Conservation (phyloP, 768 basidiomycete genomes). For the Termitomyces sp. region DNA sequence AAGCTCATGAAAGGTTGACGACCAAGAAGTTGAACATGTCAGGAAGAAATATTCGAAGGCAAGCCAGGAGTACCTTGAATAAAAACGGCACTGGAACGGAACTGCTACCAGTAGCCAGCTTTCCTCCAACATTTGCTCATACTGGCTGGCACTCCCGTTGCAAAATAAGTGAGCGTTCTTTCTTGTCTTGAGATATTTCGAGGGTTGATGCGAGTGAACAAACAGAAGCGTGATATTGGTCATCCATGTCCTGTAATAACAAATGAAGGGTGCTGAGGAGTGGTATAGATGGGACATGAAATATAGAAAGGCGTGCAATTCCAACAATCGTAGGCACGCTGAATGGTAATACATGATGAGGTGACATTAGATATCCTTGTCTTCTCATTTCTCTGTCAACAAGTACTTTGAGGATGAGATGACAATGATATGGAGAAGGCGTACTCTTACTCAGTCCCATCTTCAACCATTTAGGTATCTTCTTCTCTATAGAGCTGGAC, state of each 20-base stretch:
- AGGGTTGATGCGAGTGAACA: not conserved
- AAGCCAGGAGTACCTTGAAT: not conserved
- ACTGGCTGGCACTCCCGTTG: not conserved
- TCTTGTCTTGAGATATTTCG: not conserved
- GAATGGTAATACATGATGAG: not conserved
- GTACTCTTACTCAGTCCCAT: slow-evolving; percentile 58
- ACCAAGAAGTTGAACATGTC: not conserved
- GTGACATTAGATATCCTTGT: not conserved
- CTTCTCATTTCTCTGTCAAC: slow-evolving; percentile 13
- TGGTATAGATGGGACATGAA: not conserved
- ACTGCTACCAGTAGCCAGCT: not conserved
- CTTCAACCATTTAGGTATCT: slow-evolving; percentile 81
- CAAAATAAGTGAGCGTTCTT: not conserved
- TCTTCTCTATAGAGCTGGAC: slow-evolving; percentile 36
- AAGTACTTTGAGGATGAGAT: not conserved
- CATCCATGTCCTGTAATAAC: not conserved
- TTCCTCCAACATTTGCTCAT: not conserved
- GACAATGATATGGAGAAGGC: slow-evolving; percentile 18
- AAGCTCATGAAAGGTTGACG: too few species aligned
- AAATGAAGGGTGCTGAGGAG: not conserved
- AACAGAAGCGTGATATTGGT: not conserved
- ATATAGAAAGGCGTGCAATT: not conserved
- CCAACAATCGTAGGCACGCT: not conserved
- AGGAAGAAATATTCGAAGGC: not conserved
- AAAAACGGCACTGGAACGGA: not conserved